phyloP scores from a whole-genome alignment of 768 basidiomycete species.

The Strobilomyces dryophilus region DNA sequence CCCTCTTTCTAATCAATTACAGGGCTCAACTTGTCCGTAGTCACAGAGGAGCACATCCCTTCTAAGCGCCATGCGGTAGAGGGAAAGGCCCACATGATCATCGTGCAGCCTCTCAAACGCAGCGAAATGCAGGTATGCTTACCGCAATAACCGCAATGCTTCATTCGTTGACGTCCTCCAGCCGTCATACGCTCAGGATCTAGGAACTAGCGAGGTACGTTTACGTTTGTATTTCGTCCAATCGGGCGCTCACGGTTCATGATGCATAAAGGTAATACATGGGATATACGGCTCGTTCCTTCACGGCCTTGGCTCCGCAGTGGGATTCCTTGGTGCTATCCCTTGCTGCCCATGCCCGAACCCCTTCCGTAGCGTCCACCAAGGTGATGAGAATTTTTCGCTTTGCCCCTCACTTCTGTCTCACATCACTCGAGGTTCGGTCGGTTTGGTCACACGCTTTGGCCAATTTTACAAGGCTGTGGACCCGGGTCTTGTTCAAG shows the following conservation, averaged over 20 bases:
- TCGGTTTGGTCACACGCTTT: conserved; percentile 89
- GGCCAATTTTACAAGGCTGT: conserved; percentile 96
- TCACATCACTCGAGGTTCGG: conserved; percentile 48
- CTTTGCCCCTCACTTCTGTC: conserved; percentile 6
- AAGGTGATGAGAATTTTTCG: conserved; percentile 48
- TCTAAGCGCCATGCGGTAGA: conserved; percentile 30
- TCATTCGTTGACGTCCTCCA: conserved; percentile 6
- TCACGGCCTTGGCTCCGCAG: conserved; percentile 58
- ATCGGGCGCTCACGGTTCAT: not conserved
- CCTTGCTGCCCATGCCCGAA: conserved; percentile 86
- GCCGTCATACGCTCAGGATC: conserved; percentile 90
- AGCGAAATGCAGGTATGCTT: conserved; percentile 78
- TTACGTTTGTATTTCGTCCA: not conserved
- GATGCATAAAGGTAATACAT: conserved; percentile 58
- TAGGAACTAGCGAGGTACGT: conserved; percentile 60
- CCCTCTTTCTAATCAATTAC: not conserved
- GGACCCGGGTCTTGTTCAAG: conserved; percentile 86
- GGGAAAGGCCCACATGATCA: conserved; percentile 49
- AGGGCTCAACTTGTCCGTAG: conserved; percentile 35
- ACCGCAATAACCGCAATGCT: not conserved
- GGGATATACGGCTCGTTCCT: conserved; percentile 83
- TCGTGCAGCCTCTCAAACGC: conserved; percentile 80
- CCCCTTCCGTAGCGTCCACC: conserved; percentile 80
- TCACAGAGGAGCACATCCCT: conserved; percentile 54
- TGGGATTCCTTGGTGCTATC: conserved; percentile 71